Conservation (phyloP, 2,329 filamentous ascomycete species). For the Epichloe gansuensis region DNA sequence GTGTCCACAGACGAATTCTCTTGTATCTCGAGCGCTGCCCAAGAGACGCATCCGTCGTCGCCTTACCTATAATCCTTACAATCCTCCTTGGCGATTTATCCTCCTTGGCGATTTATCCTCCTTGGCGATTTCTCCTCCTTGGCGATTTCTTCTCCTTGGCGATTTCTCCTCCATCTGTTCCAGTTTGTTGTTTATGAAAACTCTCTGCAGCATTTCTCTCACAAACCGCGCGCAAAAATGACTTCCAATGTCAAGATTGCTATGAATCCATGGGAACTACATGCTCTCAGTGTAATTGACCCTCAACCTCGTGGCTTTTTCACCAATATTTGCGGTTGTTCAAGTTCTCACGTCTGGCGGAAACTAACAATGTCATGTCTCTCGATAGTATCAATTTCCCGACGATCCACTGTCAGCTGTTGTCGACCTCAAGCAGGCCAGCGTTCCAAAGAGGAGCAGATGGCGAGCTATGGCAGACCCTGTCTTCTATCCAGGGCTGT, state of each 20-base stretch:
- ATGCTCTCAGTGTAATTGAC: conserved; percentile 21
- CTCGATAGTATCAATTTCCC: conserved; percentile 11
- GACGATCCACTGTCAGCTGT: neutral
- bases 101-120: too few species aligned
- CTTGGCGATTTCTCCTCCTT: too few species aligned
- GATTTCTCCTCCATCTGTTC: too few species aligned
- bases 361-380: neutral
- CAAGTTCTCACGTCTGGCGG: neutral
- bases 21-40: neutral
- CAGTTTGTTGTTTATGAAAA: too few species aligned
- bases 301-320: neutral
- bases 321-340: neutral
- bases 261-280: conserved; percentile 24
- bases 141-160: too few species aligned
- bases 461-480: conserved; percentile 27
- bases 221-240: neutral
- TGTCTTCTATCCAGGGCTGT: conserved; percentile 44
- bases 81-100: too few species aligned
- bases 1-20: too few species aligned
- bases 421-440: neutral
- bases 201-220: neutral
- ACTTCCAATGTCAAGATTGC: conserved; percentile 1
- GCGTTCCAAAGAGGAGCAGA: conserved; percentile 2
- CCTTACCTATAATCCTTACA: too few species aligned
- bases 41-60: neutral